phyloP scores from a whole-genome alignment of 352 stramenopile species.

The Phytophthora meadii region DNA sequence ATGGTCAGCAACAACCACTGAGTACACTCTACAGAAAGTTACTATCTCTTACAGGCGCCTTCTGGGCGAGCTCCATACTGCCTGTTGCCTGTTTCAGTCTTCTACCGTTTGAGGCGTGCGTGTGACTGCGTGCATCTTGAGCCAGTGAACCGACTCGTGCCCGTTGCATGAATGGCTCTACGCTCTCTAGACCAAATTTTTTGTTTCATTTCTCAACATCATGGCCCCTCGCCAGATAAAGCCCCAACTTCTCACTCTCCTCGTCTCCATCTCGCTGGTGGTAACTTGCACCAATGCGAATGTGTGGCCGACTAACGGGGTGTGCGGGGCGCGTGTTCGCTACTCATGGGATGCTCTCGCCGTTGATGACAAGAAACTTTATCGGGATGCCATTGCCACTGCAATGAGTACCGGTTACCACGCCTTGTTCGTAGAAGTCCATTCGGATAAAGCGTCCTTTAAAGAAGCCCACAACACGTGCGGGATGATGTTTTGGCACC shows the following conservation, averaged over 20 bases:
- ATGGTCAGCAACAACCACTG: background rate
- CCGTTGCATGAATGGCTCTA: too few species aligned
- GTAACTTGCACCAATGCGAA: slow-evolving; percentile 9
- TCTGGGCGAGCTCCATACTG: slow-evolving; percentile 19
- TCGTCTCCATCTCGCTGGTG: slow-evolving; percentile 30
- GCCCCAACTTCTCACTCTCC: slow-evolving; percentile 19
- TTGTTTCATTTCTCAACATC: slow-evolving; percentile 34
- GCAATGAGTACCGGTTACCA: slow-evolving; percentile 65
- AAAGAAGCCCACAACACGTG: slow-evolving; percentile 57
- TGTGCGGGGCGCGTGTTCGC: slow-evolving; percentile 58
- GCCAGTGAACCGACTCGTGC: slow-evolving; percentile 11
- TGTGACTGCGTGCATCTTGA: slow-evolving; percentile 17
- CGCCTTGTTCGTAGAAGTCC: slow-evolving; percentile 63
- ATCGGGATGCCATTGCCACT: slow-evolving; percentile 60
- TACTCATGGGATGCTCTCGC: slow-evolving; percentile 54
- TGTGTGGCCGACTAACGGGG: slow-evolving; percentile 31
- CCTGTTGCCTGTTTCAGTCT: slow-evolving; percentile 20
- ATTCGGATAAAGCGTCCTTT: slow-evolving; percentile 45
- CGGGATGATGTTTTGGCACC: slow-evolving; percentile 76
- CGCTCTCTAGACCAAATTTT: background rate
- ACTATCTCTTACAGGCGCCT: slow-evolving; percentile 17
- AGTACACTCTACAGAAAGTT: slow-evolving; percentile 17
- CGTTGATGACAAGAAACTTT: slow-evolving; percentile 62
- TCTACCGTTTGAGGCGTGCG: slow-evolving; percentile 32
- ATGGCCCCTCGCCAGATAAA: slow-evolving; percentile 28